Evolutionary conservation across 495 filamentous ascomycete species (phyloP).

Genomic region (Polyplosphaeria fusca): DNA sequence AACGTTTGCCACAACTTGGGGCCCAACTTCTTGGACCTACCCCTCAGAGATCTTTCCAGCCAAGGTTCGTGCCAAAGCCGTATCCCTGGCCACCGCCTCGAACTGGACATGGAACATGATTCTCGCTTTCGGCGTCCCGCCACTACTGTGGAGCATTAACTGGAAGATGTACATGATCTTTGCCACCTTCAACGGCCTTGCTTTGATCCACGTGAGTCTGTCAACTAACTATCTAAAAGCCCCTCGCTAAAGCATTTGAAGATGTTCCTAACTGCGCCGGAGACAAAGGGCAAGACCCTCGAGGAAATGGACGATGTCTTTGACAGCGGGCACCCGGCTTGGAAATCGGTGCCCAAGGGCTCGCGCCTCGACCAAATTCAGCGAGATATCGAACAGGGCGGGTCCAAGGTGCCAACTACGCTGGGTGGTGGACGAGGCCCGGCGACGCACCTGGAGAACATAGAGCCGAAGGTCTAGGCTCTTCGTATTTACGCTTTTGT

Average conservation of each 20-base stretch:
- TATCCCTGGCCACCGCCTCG: slow-evolving; percentile 60
- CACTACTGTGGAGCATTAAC: slow-evolving; percentile 51
- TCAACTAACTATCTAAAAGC: too few species aligned
- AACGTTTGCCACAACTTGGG: slow-evolving; percentile 60
- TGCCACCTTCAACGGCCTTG: slow-evolving; percentile 51
- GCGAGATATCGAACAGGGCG: slow-evolving; percentile 37
- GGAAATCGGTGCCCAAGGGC: slow-evolving; percentile 28
- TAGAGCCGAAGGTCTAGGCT: slow-evolving; percentile 3
- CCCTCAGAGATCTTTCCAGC: slow-evolving; percentile 65
- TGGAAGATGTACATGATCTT: slow-evolving; percentile 56
- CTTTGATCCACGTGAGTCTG: slow-evolving; percentile 50
- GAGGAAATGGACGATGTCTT: slow-evolving; percentile 44
- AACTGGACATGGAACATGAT: slow-evolving; percentile 58
- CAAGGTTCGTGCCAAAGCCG: slow-evolving; percentile 64
- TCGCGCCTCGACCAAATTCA: slow-evolving; percentile 35
- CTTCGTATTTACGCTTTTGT: too few species aligned
- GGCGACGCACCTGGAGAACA: slow-evolving; percentile 9
- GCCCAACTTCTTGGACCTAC: slow-evolving; percentile 60
- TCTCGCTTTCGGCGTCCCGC: slow-evolving; percentile 53
- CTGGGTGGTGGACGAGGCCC: neutral
- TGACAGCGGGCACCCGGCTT: slow-evolving; percentile 37
- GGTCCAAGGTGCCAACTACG: slow-evolving; percentile 28
- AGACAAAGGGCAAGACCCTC: slow-evolving; percentile 51
- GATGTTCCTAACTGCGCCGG: slow-evolving; percentile 57
- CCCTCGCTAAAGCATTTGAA: neutral